phyloP scores from a whole-genome alignment of 768 basidiomycete species.

The Candolleomyces efflorescens region DNA sequence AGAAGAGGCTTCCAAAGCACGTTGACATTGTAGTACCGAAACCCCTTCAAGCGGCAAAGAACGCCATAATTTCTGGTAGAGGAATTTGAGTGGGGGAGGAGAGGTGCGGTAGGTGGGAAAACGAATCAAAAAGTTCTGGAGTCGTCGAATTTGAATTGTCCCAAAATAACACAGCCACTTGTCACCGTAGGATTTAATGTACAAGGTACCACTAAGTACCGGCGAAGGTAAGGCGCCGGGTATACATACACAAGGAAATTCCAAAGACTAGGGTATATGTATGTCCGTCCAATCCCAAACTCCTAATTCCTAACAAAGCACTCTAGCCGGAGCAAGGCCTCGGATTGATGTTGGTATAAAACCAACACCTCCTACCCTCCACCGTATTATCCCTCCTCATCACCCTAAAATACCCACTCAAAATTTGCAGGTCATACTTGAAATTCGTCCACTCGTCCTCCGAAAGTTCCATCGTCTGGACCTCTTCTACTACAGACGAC shows the following conservation, averaged over 20 bases:
- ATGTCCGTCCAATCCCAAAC: no score
- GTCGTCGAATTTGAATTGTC: not conserved
- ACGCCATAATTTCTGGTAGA: not conserved
- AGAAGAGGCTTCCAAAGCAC: not conserved
- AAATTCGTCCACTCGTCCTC: not conserved
- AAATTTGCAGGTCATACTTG: not conserved
- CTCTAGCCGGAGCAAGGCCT: not conserved
- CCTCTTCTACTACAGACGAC: not conserved
- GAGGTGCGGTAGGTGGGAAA: not conserved
- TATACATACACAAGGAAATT: no score
- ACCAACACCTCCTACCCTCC: not conserved
- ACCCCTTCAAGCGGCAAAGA: not conserved
- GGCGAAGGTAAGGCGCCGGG: no score
- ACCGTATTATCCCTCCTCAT: not conserved
- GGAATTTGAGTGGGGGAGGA: not conserved
- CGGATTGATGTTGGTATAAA: not conserved
- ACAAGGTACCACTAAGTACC: no score
- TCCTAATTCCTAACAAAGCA: not conserved
- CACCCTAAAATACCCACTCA: not conserved
- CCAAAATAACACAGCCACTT: no score
- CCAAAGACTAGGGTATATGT: no score
- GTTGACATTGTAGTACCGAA: not conserved
- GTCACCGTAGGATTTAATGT: no score
- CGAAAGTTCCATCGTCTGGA: not conserved
- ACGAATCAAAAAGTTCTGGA: not conserved